Evolutionary conservation across 1,284 basidiomycete genomes (phyloP).

Genomic region (Hypsizygus ulmarius): DNA sequence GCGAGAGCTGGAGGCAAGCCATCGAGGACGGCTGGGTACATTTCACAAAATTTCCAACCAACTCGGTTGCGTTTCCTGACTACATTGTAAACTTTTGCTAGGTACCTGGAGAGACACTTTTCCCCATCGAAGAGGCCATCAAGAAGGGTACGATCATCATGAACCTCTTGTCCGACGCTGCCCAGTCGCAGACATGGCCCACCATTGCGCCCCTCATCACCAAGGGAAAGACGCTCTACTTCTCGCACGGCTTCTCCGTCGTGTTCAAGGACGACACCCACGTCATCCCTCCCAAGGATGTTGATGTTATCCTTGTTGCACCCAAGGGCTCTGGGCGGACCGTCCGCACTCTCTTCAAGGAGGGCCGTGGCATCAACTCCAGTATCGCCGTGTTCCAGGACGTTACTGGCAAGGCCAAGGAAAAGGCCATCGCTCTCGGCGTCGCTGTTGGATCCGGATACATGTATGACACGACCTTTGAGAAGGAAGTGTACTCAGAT

Average conservation of each 20-base stretch:
- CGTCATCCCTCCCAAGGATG: constrained; percentile 88
- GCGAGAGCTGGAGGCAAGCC: constrained; percentile 96
- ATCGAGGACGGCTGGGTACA: constrained; percentile 94
- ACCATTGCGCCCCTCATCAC: constrained; percentile 89
- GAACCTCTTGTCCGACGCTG: constrained; percentile 99
- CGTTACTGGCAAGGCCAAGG: constrained; percentile 95
- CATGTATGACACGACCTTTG: constrained; percentile 97
- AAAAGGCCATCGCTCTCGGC: constrained; percentile 94
- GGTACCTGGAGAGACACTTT: constrained; percentile 96
- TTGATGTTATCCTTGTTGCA: constrained; percentile 98
- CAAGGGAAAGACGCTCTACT: constrained; percentile 99
- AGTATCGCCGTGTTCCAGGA: constrained; percentile 89
- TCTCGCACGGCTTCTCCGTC: constrained; percentile 99
- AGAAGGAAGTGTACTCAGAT: constrained; percentile 99
- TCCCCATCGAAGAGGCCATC: constrained; percentile 98
- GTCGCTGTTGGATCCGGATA: constrained; percentile 96
- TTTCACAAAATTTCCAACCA: constrained; percentile 10
- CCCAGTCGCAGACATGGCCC: constrained; percentile 95
- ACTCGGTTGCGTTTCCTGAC: neutral
- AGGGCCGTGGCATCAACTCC: constrained; percentile 97
- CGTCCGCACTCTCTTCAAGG: constrained; percentile 99
- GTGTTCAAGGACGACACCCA: constrained; percentile 98
- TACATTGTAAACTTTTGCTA: constrained; percentile 26
- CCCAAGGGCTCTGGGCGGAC: constrained; percentile 99
- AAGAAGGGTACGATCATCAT: constrained; percentile 97